Conservation (phyloP, 228 moss, liverwort and hornwort genomes). For the Sphagnum magellanicum region DNA sequence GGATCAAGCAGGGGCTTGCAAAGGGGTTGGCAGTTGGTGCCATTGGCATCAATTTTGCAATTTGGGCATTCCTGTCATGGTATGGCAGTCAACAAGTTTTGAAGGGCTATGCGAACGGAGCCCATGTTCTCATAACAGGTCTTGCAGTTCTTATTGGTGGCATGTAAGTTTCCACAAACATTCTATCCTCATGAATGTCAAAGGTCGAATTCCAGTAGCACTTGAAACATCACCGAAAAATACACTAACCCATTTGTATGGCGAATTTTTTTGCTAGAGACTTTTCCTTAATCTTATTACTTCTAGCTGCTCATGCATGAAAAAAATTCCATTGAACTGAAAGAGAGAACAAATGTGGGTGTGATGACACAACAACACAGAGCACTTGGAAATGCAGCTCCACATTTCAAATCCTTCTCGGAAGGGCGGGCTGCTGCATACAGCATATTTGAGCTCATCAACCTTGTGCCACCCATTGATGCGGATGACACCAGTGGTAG, state of each 20-base stretch:
- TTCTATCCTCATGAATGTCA: no score
- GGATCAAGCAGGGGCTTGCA: slow-evolving; percentile 53
- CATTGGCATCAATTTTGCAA: slow-evolving; percentile 44
- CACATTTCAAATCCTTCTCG: slow-evolving; percentile 49
- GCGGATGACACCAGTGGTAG: slow-evolving; percentile 52
- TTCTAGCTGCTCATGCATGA: no score
- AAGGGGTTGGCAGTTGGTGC: slow-evolving; percentile 74
- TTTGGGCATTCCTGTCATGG: slow-evolving; percentile 76
- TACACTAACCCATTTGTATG: no score
- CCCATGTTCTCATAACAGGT: slow-evolving; percentile 46
- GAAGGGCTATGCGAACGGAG: slow-evolving; percentile 34
- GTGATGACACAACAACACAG: slow-evolving; percentile 6
- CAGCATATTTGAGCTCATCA: slow-evolving; percentile 64
- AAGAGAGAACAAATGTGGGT: no score
- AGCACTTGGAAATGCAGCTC: slow-evolving; percentile 45
- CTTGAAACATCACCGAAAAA: not conserved
- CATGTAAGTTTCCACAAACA: slow-evolving; percentile 19
- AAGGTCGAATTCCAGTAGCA: no score
- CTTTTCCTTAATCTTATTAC: no score
- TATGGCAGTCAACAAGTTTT: slow-evolving; percentile 55
- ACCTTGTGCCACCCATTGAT: slow-evolving; percentile 68
- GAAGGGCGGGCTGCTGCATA: slow-evolving; percentile 52
- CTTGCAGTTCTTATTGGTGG: slow-evolving; percentile 51
- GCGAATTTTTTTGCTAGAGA: no score
- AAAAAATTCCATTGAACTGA: no score